A percentile compares a stretch with the other conserved stretches of the same genome.
phyloP scores from a whole-genome alignment of 345 rosid species.

The Euphorbia peplus region DNA sequence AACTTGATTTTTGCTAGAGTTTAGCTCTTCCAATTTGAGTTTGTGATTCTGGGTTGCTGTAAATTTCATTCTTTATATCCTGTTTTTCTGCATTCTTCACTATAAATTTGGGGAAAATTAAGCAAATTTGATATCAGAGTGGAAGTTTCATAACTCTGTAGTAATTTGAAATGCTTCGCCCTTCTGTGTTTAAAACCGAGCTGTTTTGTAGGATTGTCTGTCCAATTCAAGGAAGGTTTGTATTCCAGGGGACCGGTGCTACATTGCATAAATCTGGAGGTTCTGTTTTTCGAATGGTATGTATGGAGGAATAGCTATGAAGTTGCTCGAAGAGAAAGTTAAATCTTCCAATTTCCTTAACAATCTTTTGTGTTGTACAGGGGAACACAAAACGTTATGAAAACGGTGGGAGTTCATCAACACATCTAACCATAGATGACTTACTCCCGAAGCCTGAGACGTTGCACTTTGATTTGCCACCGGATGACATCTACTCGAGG shows the following conservation, averaged over 20 bases:
- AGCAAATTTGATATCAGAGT: not conserved
- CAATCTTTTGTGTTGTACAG: constrained; percentile 21
- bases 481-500: constrained; percentile 31
- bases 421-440: constrained; percentile 21
- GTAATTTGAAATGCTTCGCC: not conserved
- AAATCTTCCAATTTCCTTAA: not conserved
- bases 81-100: not conserved
- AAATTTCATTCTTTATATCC: too few relatives aligned
- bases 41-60: too few relatives aligned
- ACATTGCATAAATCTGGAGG: not conserved
- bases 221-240: not conserved
- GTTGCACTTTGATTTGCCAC: constrained; percentile 51
- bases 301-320: not conserved
- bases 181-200: not conserved
- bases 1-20: not conserved
- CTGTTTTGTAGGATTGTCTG: not conserved
- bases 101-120: too few relatives aligned
- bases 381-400: constrained; percentile 22
- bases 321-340: not conserved
- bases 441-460: constrained; percentile 56
- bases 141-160: not conserved
- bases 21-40: too few relatives aligned
- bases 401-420: constrained; percentile 32
- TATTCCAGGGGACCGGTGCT: not conserved
- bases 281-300: constrained; percentile 10